Conservation (phyloP, 352 stramenopile genomes). For the Pythium volutum region DNA sequence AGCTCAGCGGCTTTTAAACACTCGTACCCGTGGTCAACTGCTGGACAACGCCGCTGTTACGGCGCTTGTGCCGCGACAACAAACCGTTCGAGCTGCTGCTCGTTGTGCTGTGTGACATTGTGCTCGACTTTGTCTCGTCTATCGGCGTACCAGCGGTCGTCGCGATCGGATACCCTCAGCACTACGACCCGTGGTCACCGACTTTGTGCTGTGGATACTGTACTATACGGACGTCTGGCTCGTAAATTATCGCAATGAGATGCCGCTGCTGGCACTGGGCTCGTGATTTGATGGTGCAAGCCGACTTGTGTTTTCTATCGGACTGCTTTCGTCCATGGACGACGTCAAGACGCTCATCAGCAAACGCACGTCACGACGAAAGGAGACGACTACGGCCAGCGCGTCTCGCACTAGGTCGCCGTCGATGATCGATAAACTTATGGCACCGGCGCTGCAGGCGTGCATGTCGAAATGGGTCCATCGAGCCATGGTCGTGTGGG, state of each 20-base stretch:
- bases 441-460: not conserved
- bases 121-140: not conserved
- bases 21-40: not conserved
- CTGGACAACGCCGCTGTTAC: not conserved
- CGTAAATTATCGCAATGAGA: slow-evolving; percentile 27
- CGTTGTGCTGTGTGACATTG: not conserved
- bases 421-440: not conserved
- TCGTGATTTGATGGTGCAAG: slow-evolving; percentile 35
- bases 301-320: slow-evolving; percentile 36
- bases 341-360: slow-evolving; percentile 27
- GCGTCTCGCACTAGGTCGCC: not conserved
- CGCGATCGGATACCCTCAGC: slow-evolving; percentile 5
- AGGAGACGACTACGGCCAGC: not conserved
- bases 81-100: not conserved
- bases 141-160: slow-evolving; percentile 20
- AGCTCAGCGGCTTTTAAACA: not conserved
- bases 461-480: slow-evolving; percentile 3
- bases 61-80: not conserved
- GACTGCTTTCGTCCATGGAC: slow-evolving; percentile 30
- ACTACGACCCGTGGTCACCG: slow-evolving; percentile 3
- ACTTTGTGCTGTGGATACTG: slow-evolving; percentile 6
- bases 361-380: not conserved
- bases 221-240: slow-evolving; percentile 33
- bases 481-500: slow-evolving; percentile 15
- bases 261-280: slow-evolving; percentile 28